Percentiles rank a stretch among this genome's conserved stretches.
phyloP scores from a whole-genome alignment of 441 rosid species.

The Erysimum cheiri region DNA sequence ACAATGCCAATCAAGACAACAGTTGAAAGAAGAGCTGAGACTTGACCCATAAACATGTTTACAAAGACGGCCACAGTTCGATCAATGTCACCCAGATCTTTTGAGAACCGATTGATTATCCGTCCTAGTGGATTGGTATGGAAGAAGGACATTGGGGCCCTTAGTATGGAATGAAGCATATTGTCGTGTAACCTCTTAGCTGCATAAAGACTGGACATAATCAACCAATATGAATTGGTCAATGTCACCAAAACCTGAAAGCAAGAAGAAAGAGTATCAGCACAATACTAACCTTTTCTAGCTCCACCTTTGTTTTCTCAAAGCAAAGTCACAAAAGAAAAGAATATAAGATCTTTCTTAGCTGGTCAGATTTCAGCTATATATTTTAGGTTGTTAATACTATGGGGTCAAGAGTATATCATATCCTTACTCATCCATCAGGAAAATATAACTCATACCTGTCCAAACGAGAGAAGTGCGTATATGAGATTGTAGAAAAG shows the following conservation, averaged over 20 bases:
- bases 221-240: conserved; percentile 90
- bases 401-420: not conserved
- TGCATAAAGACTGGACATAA: conserved; percentile 86
- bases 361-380: conserved; percentile 20
- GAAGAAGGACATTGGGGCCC: conserved; percentile 98
- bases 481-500: conserved; percentile 78
- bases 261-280: conserved; percentile 33
- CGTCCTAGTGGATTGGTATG: conserved; percentile 97
- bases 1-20: conserved; percentile 91
- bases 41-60: conserved; percentile 85
- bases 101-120: conserved; percentile 93
- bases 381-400: too few species aligned
- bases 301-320: not conserved
- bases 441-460: conserved; percentile 56
- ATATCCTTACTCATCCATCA: conserved; percentile 20
- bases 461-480: conserved; percentile 79
- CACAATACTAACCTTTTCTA: conserved; percentile 6
- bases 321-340: conserved; percentile 8
- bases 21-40: conserved; percentile 92
- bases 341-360: conserved; percentile 6
- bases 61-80: conserved; percentile 81
- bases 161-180: conserved; percentile 83
- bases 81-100: conserved; percentile 98
- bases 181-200: conserved; percentile 89
- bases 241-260: conserved; percentile 86